phyloP scores from a whole-genome alignment of 2,329 filamentous ascomycete species.

The Aspergillus cejpii region DNA sequence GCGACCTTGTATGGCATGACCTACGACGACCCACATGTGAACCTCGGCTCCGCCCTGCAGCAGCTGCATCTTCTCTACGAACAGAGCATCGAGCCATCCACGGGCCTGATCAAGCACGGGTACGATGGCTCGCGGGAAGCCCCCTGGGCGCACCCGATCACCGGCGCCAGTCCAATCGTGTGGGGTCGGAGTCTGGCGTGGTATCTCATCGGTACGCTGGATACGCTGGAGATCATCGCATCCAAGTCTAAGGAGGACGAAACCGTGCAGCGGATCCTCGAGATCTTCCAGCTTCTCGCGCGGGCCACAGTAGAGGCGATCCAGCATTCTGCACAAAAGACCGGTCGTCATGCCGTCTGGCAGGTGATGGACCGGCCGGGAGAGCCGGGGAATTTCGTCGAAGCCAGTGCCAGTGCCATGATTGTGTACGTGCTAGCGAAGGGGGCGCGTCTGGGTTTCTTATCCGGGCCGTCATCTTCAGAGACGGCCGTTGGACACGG shows the following conservation, averaged over 20 bases:
- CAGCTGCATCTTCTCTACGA: neutral
- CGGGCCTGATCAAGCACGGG: conserved; percentile 1
- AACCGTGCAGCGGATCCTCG: neutral
- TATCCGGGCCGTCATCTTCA: neutral
- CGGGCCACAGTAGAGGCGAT: neutral
- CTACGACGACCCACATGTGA: neutral
- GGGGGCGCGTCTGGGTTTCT: neutral
- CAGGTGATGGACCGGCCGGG: neutral
- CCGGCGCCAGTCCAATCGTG: neutral
- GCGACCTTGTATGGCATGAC: neutral
- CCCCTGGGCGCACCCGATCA: neutral
- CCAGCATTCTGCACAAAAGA: neutral
- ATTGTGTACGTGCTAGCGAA: neutral
- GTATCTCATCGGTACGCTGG: neutral
- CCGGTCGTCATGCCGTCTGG: conserved; percentile 1
- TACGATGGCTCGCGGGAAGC: neutral
- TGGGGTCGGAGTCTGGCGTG: conserved; percentile 1
- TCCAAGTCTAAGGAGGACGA: neutral
- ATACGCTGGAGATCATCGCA: neutral
- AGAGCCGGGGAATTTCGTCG: neutral
- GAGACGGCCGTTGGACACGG: neutral
- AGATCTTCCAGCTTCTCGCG: neutral
- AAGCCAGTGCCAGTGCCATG: conserved; percentile 1
- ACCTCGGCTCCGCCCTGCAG: neutral
- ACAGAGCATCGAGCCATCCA: neutral